These are phyloP conservation scores for Aureobasidium namibiae DNA, from an alignment of 2,329 filamentous ascomycete species.

Conservation along the genomic window DNA sequence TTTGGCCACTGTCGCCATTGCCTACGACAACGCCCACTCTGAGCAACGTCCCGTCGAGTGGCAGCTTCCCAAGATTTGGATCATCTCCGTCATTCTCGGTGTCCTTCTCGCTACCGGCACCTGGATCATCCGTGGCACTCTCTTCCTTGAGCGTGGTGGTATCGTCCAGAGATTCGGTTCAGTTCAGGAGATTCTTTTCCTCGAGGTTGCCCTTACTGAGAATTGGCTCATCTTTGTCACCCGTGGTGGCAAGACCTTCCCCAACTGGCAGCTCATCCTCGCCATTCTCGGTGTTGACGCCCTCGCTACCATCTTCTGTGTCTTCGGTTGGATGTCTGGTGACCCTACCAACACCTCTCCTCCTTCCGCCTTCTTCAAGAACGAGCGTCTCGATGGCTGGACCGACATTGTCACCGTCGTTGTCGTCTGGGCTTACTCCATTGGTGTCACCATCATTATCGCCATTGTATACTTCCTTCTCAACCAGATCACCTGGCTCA, in stretches of 20 bases:
- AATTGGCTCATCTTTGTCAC: slow-evolving; percentile 50
- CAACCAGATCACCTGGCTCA: slow-evolving; percentile 50
- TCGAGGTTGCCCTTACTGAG: slow-evolving; percentile 45
- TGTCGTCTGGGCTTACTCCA: slow-evolving; percentile 58
- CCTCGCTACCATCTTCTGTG: slow-evolving; percentile 62
- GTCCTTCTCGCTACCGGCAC: slow-evolving; percentile 59
- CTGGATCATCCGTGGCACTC: slow-evolving; percentile 63
- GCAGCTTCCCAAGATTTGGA: slow-evolving; percentile 76
- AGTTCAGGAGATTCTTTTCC: slow-evolving; percentile 60
- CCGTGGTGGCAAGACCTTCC: slow-evolving; percentile 59
- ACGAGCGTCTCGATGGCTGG: slow-evolving; percentile 36
- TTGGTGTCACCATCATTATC: slow-evolving; percentile 57
- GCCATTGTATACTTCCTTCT: slow-evolving; percentile 58
- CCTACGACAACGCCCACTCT: slow-evolving; percentile 71
- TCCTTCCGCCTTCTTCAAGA: slow-evolving; percentile 27
- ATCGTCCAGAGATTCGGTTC: slow-evolving; percentile 67
- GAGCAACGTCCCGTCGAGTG: slow-evolving; percentile 69
- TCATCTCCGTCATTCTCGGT: slow-evolving; percentile 63
- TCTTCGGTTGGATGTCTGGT: slow-evolving; percentile 66
- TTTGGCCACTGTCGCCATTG: slow-evolving; percentile 69
- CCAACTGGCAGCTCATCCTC: slow-evolving; percentile 63
- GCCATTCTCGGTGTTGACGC: slow-evolving; percentile 66
- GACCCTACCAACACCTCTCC: slow-evolving; percentile 34
- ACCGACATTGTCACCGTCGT: slow-evolving; percentile 58
- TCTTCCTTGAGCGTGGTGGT: slow-evolving; percentile 61